Evolutionary conservation across 441 rosid genomes (phyloP).

Genomic region (Metrosideros polymorpha): DNA sequence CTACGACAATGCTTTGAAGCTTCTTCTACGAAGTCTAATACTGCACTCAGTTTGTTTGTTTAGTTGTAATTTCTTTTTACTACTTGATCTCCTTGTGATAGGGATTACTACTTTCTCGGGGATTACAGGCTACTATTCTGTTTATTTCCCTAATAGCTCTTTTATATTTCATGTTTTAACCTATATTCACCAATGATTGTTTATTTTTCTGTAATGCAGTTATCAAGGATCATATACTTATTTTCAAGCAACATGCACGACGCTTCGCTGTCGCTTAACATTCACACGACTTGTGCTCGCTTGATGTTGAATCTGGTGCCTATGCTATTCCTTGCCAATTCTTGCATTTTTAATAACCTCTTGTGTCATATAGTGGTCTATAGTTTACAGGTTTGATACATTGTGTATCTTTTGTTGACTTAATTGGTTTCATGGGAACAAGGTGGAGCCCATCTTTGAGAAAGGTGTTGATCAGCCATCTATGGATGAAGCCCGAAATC

Average conservation of each 20-base stretch:
- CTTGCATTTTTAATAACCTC: slow-evolving; percentile 7
- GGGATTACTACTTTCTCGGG: background rate
- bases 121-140: background rate
- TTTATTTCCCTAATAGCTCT: background rate
- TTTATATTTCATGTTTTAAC: background rate
- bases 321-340: background rate
- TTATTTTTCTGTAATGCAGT: slow-evolving; percentile 37
- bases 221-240: slow-evolving; percentile 89
- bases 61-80: background rate
- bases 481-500: slow-evolving; percentile 90
- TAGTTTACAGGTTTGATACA: background rate
- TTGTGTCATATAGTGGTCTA: background rate
- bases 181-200: background rate
- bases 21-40: background rate
- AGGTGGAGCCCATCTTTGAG: slow-evolving; percentile 99
- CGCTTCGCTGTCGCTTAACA: slow-evolving; percentile 83
- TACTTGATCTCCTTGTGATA: background rate
- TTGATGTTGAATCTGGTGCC: slow-evolving; percentile 95
- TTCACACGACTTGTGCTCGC: slow-evolving; percentile 96
- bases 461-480: slow-evolving; percentile 89
- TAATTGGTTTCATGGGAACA: slow-evolving; percentile 14
- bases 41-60: background rate
- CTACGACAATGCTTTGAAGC: background rate
- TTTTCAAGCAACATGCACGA: slow-evolving; percentile 99
- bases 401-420: background rate